Base-by-base conservation (phyloP, 2,329 filamentous ascomycete genomes). In the Penicillium sp. region DNA sequence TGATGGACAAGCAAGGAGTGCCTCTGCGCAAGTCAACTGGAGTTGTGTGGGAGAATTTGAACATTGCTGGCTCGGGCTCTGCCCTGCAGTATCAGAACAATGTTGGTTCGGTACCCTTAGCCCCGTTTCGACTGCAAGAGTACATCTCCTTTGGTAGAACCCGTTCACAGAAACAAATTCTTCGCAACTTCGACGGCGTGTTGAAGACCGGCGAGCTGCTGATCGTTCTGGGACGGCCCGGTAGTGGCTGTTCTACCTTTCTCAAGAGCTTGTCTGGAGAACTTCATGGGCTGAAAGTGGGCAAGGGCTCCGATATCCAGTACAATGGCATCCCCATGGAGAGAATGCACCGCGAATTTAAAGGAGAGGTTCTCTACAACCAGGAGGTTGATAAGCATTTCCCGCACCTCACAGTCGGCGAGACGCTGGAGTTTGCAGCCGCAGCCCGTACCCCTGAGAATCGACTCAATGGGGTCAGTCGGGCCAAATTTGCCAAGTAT, bases 231-330 rank as follows among this genome's bases (percentile, higher is more conserved):
- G 77, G 78, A 25, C 71, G 76, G 19, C 77, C 78, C 7, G 77
- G 78, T 5, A 75, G 73, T 60, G 79, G 79, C 51, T 96, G 92
- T 76, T 92, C 90, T 14, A 96, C 92, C 1, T 88, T 96, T 65
- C 81, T 96, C 61, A 96, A 96, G 81, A 90, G 91, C 0, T 84
- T 96, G 60, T 86, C 90, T 13, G 92, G 92, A 60, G 91, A 96
- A 76, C 89, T 90, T 30, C 89, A 93, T 68, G 92, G 92, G 28
- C 87, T 96, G 69, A 85, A 85, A 64, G 82, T 95, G 25, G 88
- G 89, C 33, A 79, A 89, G 6, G 79, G 80, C 6, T 89, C 91
- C 0, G 86, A 90, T 61, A 86, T 96, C 71, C 94, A 96, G 78
- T 96, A 95, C 73, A 90, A 95, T 63, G 79, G 78, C 16, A 75